phyloP scores from a whole-genome alignment of 2,329 filamentous ascomycete genomes.

The Malbranchea zuffiana region DNA sequence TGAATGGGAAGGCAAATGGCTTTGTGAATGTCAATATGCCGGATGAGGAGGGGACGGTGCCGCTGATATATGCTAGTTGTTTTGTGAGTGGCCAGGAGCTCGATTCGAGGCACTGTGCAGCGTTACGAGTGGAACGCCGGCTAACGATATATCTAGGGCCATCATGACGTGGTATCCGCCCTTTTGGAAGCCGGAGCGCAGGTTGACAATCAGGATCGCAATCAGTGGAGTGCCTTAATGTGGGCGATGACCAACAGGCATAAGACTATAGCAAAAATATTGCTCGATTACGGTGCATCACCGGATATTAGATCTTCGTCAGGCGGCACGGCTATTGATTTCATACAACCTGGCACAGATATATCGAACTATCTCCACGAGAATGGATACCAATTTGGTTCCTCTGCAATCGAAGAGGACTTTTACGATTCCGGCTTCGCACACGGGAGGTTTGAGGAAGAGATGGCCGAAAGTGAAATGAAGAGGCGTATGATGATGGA shows the following conservation, averaged over 20 bases:
- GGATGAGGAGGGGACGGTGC: constrained; percentile 92
- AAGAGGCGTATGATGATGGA: constrained; percentile 92
- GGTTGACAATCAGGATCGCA: constrained; percentile 88
- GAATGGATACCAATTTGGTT: constrained; percentile 64
- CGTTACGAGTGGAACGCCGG: not conserved
- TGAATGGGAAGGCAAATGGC: constrained; percentile 60
- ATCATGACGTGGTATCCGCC: constrained; percentile 74
- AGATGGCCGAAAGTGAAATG: constrained; percentile 93
- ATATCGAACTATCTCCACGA: constrained; percentile 93
- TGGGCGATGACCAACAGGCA: constrained; percentile 99
- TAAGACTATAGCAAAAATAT: constrained; percentile 84
- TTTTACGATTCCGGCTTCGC: constrained; percentile 90
- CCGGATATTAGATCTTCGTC: constrained; percentile 90
- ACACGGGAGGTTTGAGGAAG: constrained; percentile 90
- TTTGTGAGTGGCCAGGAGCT: constrained; percentile 69
- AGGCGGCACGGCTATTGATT: constrained; percentile 88
- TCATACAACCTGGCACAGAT: constrained; percentile 88
- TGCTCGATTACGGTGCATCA: constrained; percentile 90
- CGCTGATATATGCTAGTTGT: constrained; percentile 93
- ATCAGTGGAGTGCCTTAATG: constrained; percentile 97
- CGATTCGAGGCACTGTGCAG: too few relatives aligned
- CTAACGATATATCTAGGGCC: constrained; percentile 47
- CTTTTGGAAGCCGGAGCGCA: constrained; percentile 76
- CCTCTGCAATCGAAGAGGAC: constrained; percentile 52
- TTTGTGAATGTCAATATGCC: constrained; percentile 77